A percentile compares a stretch with the other conserved stretches of the same genome.
Evolutionary conservation across 192 early-diverging fungal species (phyloP).

Genomic region (Funneliformis geosporum): DNA sequence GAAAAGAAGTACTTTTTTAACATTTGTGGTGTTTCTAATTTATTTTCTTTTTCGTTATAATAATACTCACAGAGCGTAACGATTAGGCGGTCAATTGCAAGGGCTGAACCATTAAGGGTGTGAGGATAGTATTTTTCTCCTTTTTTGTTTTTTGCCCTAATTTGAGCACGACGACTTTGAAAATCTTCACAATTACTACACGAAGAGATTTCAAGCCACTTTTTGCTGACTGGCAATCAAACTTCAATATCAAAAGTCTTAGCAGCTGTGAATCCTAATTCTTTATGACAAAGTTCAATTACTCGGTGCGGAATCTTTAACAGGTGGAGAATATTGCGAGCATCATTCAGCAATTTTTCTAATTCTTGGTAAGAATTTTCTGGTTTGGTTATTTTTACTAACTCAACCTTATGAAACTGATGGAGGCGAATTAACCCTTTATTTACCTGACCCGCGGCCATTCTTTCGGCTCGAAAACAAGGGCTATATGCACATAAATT

Average conservation of each 20-base stretch:
- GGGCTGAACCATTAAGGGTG: constrained; percentile 22
- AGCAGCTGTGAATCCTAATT: constrained; percentile 20
- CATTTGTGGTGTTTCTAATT: not conserved
- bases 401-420: too few relatives aligned
- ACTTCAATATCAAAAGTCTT: constrained; percentile 28
- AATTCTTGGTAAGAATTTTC: too few relatives aligned
- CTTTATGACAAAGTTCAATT: constrained; percentile 23
- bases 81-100: constrained; percentile 21
- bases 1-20: constrained; percentile 13
- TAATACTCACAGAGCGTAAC: constrained; percentile 21
- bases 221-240: constrained; percentile 23
- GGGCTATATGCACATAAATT: too few relatives aligned
- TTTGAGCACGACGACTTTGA: constrained; percentile 21
- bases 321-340: constrained; percentile 1
- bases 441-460: too few relatives aligned
- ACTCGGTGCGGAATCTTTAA: constrained; percentile 23
- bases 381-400: too few relatives aligned
- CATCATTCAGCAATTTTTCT: too few relatives aligned
- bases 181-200: constrained; percentile 30
- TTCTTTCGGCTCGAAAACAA: too few relatives aligned
- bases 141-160: constrained; percentile 9
- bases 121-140: constrained; percentile 16
- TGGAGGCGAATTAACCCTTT: too few relatives aligned
- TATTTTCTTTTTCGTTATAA: constrained; percentile 24
- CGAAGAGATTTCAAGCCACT: constrained; percentile 19